Evolutionary conservation across 305 asterid species (phyloP), one percentile per base, ranked within the genome.

Genomic region (Fraxinus nigra): DNA sequence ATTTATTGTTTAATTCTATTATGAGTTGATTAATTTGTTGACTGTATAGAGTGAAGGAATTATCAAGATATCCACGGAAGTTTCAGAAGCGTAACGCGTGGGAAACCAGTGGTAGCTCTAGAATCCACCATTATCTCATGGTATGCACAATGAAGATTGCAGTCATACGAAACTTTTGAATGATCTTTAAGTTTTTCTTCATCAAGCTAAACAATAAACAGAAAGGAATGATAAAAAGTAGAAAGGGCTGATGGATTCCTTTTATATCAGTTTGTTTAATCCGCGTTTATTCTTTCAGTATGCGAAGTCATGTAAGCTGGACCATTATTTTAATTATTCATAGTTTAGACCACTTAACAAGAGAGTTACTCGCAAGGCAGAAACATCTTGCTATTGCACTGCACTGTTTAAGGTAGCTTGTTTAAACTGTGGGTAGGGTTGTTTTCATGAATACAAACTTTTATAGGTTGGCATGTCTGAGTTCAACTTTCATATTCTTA

Each of bases 71-170:
- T 92, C 95, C 7, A 74, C 80, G 14, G 89, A 91, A 91, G 98
- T 95, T 87, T 85, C 93, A 18, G 93, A 89, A 84, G 99, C 98
- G 81, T 95, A 83, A 87, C 92, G 13, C 63, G 56, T 76, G 93
- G 98, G 51, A 87, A 80, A 79, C 87, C 97, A 1, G 93, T 95
- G 79, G 98, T 95, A 86, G 99, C 99, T 83, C 97, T 95, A 74
- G 99, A 95, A 86, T 95, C 99, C 73, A 94, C 99, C 34, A 91
- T 95, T 95, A 77, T 90, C 98, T 85, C 99, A 95, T 86, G 98
- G 99, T 95, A 90, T 54, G 84, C 33, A 6, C 20, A 59, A 26
- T 51, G 30, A 35, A 35, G 40, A 35, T 35, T 6, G 9, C 48
- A 28, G 28, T 18, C 70, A 59, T 32, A 22, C 69, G 2, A 22